Percentiles rank a stretch among this genome's conserved stretches.
These are phyloP conservation scores for Gossypium anomalum DNA, from an alignment of 345 rosid genomes.

Conservation along the genomic window DNA sequence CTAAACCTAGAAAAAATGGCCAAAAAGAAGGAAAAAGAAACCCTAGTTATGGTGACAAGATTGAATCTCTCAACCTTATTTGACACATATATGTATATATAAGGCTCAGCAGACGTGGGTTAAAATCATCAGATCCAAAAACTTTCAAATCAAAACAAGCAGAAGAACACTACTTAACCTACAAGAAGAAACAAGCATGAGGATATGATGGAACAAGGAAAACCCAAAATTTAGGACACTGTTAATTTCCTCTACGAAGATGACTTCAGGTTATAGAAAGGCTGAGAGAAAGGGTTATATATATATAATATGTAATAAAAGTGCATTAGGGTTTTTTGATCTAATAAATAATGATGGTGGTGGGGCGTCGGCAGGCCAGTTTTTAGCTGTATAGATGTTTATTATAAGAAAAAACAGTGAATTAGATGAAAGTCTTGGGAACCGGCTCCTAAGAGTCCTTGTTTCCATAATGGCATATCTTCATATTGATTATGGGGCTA, in stretches of 20 bases:
- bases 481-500: neutral
- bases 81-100: too few species aligned
- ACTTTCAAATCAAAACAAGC: neutral
- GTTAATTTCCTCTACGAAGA: neutral
- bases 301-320: neutral
- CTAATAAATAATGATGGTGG: neutral
- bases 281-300: neutral
- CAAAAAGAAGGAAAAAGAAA: neutral
- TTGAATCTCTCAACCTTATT: neutral
- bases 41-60: neutral
- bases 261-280: neutral
- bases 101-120: too few species aligned
- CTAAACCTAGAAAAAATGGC: neutral
- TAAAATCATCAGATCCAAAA: neutral
- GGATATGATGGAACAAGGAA: too few species aligned
- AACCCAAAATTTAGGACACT: neutral
- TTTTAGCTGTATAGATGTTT: neutral
- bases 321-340: constrained; percentile 10
- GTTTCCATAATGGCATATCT: neutral
- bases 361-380: constrained; percentile 1
- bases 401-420: too few species aligned
- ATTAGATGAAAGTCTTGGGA: constrained; percentile 19
- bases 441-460: constrained; percentile 27
- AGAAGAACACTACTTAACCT: neutral
- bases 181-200: too few species aligned